A percentile compares a stretch with the other conserved stretches of the same genome.
Evolutionary conservation across 2,329 filamentous ascomycete genomes (phyloP).

Genomic region (Fonsecaea pugnacius): DNA sequence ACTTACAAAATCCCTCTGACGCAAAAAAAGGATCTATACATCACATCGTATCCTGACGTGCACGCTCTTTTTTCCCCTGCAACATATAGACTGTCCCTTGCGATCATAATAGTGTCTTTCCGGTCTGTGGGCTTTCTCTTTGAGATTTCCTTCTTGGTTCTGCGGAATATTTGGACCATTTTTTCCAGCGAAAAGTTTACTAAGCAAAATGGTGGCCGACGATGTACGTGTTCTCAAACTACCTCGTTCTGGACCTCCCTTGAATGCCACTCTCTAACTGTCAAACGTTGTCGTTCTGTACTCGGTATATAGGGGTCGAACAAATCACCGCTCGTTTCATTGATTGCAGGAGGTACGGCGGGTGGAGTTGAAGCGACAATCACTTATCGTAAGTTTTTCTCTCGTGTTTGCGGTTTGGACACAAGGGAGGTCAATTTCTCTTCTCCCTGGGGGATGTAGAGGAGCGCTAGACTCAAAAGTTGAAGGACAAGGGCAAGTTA

Average conservation of each 20-base stretch:
- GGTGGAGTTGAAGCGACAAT: conserved; percentile 59
- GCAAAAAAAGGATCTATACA: neutral
- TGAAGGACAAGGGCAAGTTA: too few species aligned
- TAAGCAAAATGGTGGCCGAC: conserved; percentile 23
- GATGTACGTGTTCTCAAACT: conserved; percentile 17
- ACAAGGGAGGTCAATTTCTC: neutral
- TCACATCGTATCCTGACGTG: neutral
- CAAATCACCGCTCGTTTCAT: conserved; percentile 49
- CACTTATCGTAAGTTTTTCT: conserved; percentile 43
- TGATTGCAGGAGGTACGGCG: conserved; percentile 57
- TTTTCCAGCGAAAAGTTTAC: neutral
- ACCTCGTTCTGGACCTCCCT: neutral
- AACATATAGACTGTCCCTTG: neutral
- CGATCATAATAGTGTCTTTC: neutral
- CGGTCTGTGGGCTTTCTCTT: neutral
- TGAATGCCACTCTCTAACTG: neutral
- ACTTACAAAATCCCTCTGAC: neutral
- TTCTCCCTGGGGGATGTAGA: neutral
- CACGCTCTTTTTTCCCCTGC: neutral
- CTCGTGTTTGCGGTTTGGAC: neutral
- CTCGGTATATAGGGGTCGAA: conserved; percentile 16
- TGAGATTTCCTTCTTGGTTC: neutral
- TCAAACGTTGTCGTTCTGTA: neutral
- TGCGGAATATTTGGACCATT: neutral
- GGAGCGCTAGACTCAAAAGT: too few species aligned